Base-by-base conservation (phyloP, 2,329 filamentous ascomycete genomes). In the Hypoxylon sp. region DNA sequence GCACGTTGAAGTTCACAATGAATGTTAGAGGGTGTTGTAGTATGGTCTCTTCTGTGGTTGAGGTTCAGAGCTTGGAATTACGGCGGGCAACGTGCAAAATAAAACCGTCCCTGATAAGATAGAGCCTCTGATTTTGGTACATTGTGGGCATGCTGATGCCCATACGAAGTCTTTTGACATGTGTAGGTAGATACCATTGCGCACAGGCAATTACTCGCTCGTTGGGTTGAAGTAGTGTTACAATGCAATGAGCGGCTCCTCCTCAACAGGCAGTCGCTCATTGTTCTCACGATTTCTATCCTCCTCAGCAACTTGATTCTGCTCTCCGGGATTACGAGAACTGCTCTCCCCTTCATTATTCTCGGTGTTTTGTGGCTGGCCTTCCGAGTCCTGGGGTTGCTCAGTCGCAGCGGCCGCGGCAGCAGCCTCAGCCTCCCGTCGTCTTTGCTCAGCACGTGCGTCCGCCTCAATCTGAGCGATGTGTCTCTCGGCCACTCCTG, bases 401-500 rank as follows among this genome's bases (percentile, higher is more conserved):
- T 62, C 48, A n/a, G 79, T 74, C 43, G 78, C 78, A 11, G 78
- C 78, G 0, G 74, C 76, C 3, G 78, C 79, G 0, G 77, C 78
- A 4, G 77, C 79, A 27, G 78, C 80, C 39, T 79, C 82, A 1
- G 78, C 80, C 62, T 85, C 81, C 69, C 78, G 78, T 25, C 82
- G 78, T 65, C 81, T 77, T 41, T 78, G 74, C 69, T 84, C 84
- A 34, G 71, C 80, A 52, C 82, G 78, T 39, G 81, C 83, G 59
- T 85, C 82, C 3, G 83, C 84, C 70, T 88, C 85, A 2, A 88
- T 75, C 46, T 85, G 82, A 23, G 84, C 85, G 65, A 91, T 90
- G 66, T 91, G 88, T 51, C 87, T 80, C 76, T 91, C 88, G 0
- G 88, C 88, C 23, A 91, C 83, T 8, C 88, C 88, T 0, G 88